These are phyloP conservation scores for Reutealis trisperma DNA, from an alignment of 345 rosid genomes.

Conservation along the genomic window DNA sequence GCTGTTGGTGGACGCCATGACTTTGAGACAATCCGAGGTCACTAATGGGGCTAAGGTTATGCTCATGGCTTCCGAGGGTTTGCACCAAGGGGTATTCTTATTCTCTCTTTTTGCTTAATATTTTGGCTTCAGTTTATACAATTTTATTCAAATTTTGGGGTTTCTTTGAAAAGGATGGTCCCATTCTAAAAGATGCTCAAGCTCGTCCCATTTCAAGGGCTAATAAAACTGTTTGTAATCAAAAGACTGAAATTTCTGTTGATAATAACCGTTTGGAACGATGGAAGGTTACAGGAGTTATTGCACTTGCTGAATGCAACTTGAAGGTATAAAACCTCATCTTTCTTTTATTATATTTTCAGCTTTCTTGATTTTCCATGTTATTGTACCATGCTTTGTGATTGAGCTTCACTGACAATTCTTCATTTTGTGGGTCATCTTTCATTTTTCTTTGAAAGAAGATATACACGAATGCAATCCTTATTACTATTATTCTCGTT, in stretches of 20 bases:
- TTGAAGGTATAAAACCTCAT: slow-evolving; percentile 55
- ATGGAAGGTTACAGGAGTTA: slow-evolving; percentile 79
- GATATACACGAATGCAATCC: neutral
- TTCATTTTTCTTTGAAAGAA: neutral
- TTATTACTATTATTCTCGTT: neutral
- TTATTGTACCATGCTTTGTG: neutral
- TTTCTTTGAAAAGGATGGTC: slow-evolving; percentile 59
- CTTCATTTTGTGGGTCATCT: neutral
- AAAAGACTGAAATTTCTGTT: slow-evolving; percentile 31
- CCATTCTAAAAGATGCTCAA: slow-evolving; percentile 62
- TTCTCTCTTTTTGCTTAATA: neutral
- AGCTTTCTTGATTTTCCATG: neutral
- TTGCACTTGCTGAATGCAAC: slow-evolving; percentile 64
- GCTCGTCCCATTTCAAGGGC: slow-evolving; percentile 51
- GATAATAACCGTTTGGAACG: slow-evolving; percentile 55
- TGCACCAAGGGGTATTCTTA: slow-evolving; percentile 84
- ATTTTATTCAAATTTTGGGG: neutral
- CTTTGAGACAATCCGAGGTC: slow-evolving; percentile 61
- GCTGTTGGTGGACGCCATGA: slow-evolving; percentile 65
- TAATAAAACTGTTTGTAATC: slow-evolving; percentile 21
- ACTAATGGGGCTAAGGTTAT: slow-evolving; percentile 73
- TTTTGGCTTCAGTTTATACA: neutral
- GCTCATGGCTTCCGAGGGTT: slow-evolving; percentile 90
- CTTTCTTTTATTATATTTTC: neutral
- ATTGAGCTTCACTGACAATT: neutral